Conservation (phyloP, 1,139 yeast genomes). For the Sugiyamaella japonica region DNA sequence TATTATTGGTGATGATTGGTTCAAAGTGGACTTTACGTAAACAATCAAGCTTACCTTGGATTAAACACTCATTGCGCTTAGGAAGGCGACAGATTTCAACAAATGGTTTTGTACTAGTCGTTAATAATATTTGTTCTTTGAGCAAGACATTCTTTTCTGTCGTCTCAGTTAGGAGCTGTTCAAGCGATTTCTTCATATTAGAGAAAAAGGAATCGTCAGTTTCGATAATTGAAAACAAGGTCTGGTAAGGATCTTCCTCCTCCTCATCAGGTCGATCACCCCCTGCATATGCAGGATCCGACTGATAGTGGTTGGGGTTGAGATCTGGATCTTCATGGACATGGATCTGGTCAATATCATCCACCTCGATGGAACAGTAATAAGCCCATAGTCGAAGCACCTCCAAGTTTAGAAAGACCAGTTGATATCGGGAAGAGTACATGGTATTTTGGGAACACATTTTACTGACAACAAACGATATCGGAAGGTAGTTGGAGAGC, state of each 20-base stretch:
- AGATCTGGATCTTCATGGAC: not conserved
- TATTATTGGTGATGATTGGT: constrained; percentile 41
- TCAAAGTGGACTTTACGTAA: constrained; percentile 40
- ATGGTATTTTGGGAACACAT: constrained; percentile 11
- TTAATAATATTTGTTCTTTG: constrained; percentile 20
- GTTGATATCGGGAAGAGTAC: constrained; percentile 13
- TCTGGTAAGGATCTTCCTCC: not conserved
- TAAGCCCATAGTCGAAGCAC: constrained; percentile 5
- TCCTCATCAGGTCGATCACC: not conserved
- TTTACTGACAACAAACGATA: constrained; percentile 10
- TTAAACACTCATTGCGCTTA: constrained; percentile 27
- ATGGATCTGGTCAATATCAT: not conserved
- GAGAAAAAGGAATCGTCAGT: constrained; percentile 20
- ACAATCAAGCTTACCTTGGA: constrained; percentile 37
- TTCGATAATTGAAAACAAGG: constrained; percentile 15
- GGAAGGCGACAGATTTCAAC: constrained; percentile 27
- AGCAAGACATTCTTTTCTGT: constrained; percentile 24
- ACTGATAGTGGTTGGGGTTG: constrained; percentile 11
- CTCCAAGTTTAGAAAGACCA: constrained; percentile 11
- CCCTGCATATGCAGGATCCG: constrained; percentile 11
- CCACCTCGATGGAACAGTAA: not conserved
- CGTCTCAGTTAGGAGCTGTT: constrained; percentile 20
- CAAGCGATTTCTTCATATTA: constrained; percentile 20
- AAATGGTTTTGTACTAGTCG: constrained; percentile 23
- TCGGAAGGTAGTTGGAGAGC: constrained; percentile 11